phyloP scores from a whole-genome alignment of 2,329 filamentous ascomycete genomes.

The Aspergillus brasiliensis region DNA sequence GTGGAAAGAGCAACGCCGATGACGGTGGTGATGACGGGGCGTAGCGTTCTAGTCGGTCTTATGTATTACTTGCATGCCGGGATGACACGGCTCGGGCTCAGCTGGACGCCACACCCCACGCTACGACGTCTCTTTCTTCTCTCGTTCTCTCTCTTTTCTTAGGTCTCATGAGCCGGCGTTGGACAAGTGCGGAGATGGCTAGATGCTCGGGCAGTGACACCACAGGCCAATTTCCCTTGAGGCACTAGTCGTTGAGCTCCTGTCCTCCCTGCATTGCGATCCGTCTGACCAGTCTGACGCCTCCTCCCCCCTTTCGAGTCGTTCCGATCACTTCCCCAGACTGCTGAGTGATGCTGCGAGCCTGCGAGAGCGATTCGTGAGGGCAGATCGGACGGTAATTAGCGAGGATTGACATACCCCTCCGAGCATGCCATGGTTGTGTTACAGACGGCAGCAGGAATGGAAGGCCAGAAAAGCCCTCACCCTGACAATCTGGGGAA shows the following conservation, averaged over 20 bases:
- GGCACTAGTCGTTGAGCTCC: constrained; percentile 3
- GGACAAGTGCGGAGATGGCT: constrained; percentile 13
- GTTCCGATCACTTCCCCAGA: not conserved
- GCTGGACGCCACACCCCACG: constrained; percentile 27
- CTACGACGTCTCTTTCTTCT: constrained; percentile 9
- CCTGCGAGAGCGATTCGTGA: not conserved
- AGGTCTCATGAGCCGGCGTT: constrained; percentile 11
- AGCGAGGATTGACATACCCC: not conserved
- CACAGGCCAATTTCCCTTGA: constrained; percentile 17
- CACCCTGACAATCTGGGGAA: constrained; percentile 25
- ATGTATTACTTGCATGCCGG: constrained; percentile 25
- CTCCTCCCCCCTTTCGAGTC: not conserved
- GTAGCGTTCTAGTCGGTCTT: constrained; percentile 11
- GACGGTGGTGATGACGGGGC: constrained; percentile 13
- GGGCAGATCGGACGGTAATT: not conserved
- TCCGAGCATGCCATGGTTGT: not conserved
- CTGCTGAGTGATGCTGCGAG: not conserved
- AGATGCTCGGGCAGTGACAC: constrained; percentile 20
- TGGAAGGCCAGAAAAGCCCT: not conserved
- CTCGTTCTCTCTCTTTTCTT: not conserved
- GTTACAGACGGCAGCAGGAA: not conserved
- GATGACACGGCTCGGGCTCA: constrained; percentile 26
- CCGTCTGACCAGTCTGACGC: not conserved
- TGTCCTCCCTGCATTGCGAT: constrained; percentile 17
- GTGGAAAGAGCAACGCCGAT: not conserved